Evolutionary conservation across 306 rosid genomes (phyloP).

Genomic region (Fragaria vesca): DNA sequence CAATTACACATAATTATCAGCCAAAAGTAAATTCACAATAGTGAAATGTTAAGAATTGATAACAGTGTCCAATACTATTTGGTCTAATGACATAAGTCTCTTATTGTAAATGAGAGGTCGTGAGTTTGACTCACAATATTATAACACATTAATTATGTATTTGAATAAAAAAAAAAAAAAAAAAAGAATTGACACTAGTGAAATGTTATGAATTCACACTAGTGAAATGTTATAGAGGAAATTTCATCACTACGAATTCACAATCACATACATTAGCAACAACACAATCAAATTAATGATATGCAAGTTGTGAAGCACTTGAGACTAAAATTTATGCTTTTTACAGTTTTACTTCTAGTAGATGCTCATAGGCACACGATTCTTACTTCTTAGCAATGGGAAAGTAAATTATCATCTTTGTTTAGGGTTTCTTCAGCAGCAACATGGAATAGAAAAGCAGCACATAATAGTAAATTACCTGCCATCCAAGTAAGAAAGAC

Average conservation of each 20-base stretch:
- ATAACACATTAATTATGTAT: too few relatives aligned
- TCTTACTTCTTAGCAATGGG: not conserved
- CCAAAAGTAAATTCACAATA: not conserved
- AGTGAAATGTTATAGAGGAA: not conserved
- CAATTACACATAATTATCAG: not conserved
- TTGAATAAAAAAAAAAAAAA: too few relatives aligned
- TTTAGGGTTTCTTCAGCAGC: not conserved
- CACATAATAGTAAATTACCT: conserved; percentile 45
- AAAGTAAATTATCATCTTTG: not conserved
- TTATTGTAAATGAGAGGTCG: too few relatives aligned
- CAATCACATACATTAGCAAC: not conserved
- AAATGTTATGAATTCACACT: too few relatives aligned
- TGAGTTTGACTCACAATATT: too few relatives aligned
- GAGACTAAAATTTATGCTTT: too few relatives aligned
- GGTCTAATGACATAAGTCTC: too few relatives aligned
- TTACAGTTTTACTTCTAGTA: too few relatives aligned
- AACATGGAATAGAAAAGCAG: not conserved
- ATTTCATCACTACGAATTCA: not conserved
- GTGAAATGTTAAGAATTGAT: not conserved
- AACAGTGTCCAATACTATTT: too few relatives aligned
- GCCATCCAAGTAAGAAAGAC: conserved; percentile 96
- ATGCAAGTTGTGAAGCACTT: not conserved
- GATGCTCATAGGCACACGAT: not conserved
- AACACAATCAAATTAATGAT: not conserved
- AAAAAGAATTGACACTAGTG: too few relatives aligned